These are phyloP conservation scores for Ceratobasidium theobromae DNA, from an alignment of 1,284 basidiomycete genomes.

Conservation along the genomic window DNA sequence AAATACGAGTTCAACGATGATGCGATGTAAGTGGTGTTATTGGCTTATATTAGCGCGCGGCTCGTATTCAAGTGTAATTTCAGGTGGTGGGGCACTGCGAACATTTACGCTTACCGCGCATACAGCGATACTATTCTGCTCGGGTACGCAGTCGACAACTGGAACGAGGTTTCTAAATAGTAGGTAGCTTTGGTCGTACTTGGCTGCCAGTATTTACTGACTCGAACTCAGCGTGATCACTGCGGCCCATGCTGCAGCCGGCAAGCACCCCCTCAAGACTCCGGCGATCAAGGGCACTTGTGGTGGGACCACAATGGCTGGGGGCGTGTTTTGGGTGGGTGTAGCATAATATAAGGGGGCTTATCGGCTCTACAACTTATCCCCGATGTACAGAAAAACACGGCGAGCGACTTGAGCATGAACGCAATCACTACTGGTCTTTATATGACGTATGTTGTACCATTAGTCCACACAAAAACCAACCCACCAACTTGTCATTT, in stretches of 20 bases:
- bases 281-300: conserved; percentile 49
- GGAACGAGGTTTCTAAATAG: conserved; percentile 53
- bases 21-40: conserved; percentile 44
- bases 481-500: too few relatives aligned
- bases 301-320: conserved; percentile 52
- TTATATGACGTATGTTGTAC: conserved; percentile 40
- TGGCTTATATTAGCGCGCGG: not conserved
- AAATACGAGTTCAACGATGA: conserved; percentile 48
- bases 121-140: conserved; percentile 49
- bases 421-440: conserved; percentile 19
- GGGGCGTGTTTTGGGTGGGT: conserved; percentile 59
- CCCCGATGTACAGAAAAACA: not conserved
- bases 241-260: conserved; percentile 44
- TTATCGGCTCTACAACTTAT: not conserved
- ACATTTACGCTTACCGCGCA: conserved; percentile 51
- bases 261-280: conserved; percentile 46
- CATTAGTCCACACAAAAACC: too few relatives aligned
- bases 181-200: conserved; percentile 38
- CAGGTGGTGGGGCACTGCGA: conserved; percentile 57
- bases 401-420: conserved; percentile 39
- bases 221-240: conserved; percentile 46
- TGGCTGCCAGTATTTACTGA: not conserved
- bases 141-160: conserved; percentile 51
- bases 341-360: conserved; percentile 34
- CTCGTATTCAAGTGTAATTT: not conserved